phyloP scores from a whole-genome alignment of 768 basidiomycete species.

The Amanita pallidorosea region DNA sequence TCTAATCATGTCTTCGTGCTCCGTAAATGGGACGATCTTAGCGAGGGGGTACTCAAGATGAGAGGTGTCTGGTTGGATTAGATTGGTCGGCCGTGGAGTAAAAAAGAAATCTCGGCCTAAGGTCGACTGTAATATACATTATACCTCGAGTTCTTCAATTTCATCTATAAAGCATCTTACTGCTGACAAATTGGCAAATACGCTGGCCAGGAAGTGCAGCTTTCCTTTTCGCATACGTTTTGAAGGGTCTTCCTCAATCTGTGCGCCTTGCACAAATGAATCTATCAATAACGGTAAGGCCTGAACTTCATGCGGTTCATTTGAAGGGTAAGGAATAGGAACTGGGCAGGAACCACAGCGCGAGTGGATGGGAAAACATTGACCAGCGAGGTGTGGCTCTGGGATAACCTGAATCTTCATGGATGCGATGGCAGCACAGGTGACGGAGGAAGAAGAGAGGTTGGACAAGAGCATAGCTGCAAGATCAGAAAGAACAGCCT shows the following conservation, averaged over 20 bases:
- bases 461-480: slow-evolving; percentile 98
- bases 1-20: slow-evolving; percentile 79
- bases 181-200: slow-evolving; percentile 84
- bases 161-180: slow-evolving; percentile 30
- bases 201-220: slow-evolving; percentile 86
- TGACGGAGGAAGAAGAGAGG: slow-evolving; percentile 62
- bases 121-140: slow-evolving; percentile 42
- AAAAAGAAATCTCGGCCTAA: slow-evolving; percentile 75
- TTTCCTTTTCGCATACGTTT: slow-evolving; percentile 59
- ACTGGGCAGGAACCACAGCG: slow-evolving; percentile 70
- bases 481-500: slow-evolving; percentile 84
- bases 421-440: slow-evolving; percentile 52
- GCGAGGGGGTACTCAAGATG: slow-evolving; percentile 70
- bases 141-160: neutral
- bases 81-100: slow-evolving; percentile 48
- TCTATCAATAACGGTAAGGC: slow-evolving; percentile 82
- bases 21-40: slow-evolving; percentile 79
- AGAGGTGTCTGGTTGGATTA: slow-evolving; percentile 24
- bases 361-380: slow-evolving; percentile 66
- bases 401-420: slow-evolving; percentile 57
- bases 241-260: slow-evolving; percentile 37
- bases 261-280: slow-evolving; percentile 73
- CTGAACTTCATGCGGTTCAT: slow-evolving; percentile 37
- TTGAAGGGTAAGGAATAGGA: slow-evolving; percentile 62
- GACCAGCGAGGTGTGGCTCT: slow-evolving; percentile 34